Evolutionary conservation across 352 stramenopile genomes (phyloP), one percentile per base, ranked within the genome.

Genomic region (Phytophthora boehmeriae): DNA sequence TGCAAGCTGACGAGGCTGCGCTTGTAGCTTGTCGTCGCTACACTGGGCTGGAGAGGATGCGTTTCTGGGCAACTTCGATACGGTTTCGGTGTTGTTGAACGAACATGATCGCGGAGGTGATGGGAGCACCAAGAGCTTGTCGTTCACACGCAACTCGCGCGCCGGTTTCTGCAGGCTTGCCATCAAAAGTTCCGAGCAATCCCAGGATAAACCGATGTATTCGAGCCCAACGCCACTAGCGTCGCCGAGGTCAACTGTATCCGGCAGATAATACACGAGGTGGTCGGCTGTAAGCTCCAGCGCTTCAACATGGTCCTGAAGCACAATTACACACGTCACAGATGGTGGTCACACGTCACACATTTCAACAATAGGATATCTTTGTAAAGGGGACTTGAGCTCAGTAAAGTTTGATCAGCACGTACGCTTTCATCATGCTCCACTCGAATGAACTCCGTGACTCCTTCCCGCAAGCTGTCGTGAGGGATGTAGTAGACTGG

Each of bases 401-500:
- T 72, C 62, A 53, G 60, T 54, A 19, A 68, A 56, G 60, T 75
- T 50, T 71, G 50, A 46, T 68, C 63, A 42, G 50, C 34, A 63
- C 41, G 50, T 57, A 60, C 50, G 63, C 44, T 54, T 51, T 49
- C 41, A 22, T 86, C 71, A 51, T 78, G 58, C 17, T 39, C 56
- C n/a, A 86, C 59, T 16, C 65, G 62, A 25, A 82, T 58, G 47
- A 78, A 86, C 13, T 58, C 48, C 10, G 47, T 71, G 5, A 42
- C 8, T 2, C 22, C 25, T 5, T 13, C 32, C 13, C 47, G 43
- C 28, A 59, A 17, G 48, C 62, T 72, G 43, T 86, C 76, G 47
- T 91, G 78, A 10, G 83, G 83, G 47, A 87, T 74, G 57, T 88
- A 91, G 44, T 88, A 92, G 8, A 90, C 83, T 3, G 60, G 71